Conservation (phyloP, 148 eudicot genomes). For the Linanthus parryae region DNA sequence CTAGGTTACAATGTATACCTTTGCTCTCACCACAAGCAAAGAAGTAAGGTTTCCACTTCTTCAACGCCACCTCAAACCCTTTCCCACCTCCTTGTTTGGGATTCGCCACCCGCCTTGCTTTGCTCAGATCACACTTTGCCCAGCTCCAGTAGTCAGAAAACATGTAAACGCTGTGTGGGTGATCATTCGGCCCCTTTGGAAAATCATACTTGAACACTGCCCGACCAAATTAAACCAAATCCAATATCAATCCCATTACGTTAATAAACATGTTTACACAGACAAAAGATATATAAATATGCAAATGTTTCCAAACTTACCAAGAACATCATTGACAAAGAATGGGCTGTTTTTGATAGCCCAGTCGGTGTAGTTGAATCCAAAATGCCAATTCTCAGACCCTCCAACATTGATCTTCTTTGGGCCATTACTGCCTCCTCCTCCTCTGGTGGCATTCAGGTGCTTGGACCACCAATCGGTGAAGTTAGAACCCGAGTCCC, state of each 20-base stretch:
- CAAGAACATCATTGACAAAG: slow-evolving; percentile 39
- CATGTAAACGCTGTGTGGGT: slow-evolving; percentile 58
- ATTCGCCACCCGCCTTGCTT: slow-evolving; percentile 33
- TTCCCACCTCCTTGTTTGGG: slow-evolving; percentile 42
- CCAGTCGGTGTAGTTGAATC: slow-evolving; percentile 47
- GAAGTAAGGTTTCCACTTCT: slow-evolving; percentile 53
- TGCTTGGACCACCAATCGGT: slow-evolving; percentile 17
- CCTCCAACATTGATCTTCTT: slow-evolving; percentile 38
- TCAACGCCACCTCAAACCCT: slow-evolving; percentile 57
- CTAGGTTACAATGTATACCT: slow-evolving; percentile 59
- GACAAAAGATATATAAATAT: no score
- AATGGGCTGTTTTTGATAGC: slow-evolving; percentile 39
- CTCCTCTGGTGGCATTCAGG: slow-evolving; percentile 10
- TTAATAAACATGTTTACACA: no score
- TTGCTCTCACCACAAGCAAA: slow-evolving; percentile 67
- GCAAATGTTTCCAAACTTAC: slow-evolving; percentile 19
- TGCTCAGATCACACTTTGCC: slow-evolving; percentile 45
- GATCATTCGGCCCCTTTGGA: slow-evolving; percentile 34
- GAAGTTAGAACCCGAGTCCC: slow-evolving; percentile 20
- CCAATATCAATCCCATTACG: no score
- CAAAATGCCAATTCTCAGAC: slow-evolving; percentile 32
- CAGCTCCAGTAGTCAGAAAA: slow-evolving; percentile 59
- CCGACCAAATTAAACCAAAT: no score
- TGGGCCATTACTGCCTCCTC: no score
- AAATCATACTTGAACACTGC: slow-evolving; percentile 67